A percentile compares a stretch with the other conserved stretches of the same genome.
phyloP scores from a whole-genome alignment of 164 flowering plant genomes.

The Vitis cinerea region DNA sequence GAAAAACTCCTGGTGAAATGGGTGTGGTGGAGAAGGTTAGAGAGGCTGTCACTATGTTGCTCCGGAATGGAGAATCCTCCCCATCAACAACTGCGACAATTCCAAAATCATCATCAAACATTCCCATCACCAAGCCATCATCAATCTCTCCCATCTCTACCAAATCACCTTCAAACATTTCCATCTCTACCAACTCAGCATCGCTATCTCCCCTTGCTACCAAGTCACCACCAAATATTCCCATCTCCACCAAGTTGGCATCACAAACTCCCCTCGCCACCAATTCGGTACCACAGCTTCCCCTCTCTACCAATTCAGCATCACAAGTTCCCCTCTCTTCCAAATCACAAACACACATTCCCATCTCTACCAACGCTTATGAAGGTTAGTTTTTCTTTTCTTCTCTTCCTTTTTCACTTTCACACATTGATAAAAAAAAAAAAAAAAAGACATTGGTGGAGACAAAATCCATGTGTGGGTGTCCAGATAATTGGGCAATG shows the following conservation, averaged over 20 bases:
- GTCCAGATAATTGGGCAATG: too few relatives aligned
- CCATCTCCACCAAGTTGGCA: too few relatives aligned
- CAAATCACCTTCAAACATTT: too few relatives aligned
- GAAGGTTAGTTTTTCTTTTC: constrained; percentile 29
- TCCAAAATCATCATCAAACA: not conserved
- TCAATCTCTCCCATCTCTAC: too few relatives aligned
- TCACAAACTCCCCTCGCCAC: too few relatives aligned
- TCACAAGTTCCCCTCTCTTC: not conserved
- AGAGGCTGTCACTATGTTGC: constrained; percentile 56
- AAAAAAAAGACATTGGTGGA: too few relatives aligned
- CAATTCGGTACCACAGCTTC: not conserved
- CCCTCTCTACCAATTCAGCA: not conserved
- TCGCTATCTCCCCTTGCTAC: too few relatives aligned
- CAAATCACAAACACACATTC: constrained; percentile 6
- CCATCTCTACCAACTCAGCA: too few relatives aligned
- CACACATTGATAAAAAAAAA: too few relatives aligned
- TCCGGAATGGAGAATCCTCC: constrained; percentile 31
- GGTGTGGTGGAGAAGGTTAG: constrained; percentile 61
- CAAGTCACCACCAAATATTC: too few relatives aligned
- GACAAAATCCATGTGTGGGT: too few relatives aligned
- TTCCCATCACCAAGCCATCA: too few relatives aligned
- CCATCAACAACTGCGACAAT: constrained; percentile 3
- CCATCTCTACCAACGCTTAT: constrained; percentile 33
- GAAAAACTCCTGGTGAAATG: constrained; percentile 25
- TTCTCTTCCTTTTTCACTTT: not conserved